These are phyloP conservation scores for Glarea lozoyensis DNA, from an alignment of 495 filamentous ascomycete genomes.

Conservation along the genomic window DNA sequence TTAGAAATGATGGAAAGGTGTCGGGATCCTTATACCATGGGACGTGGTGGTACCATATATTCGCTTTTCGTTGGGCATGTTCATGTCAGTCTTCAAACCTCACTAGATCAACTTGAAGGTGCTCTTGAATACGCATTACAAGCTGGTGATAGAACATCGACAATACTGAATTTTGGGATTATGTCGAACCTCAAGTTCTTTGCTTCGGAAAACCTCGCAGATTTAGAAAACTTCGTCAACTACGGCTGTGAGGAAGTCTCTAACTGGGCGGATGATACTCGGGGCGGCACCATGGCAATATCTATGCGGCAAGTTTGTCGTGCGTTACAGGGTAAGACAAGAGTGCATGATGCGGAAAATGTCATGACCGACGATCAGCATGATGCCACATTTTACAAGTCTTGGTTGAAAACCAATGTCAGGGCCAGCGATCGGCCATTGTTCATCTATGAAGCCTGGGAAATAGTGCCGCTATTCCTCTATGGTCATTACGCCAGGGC, in stretches of 20 bases:
- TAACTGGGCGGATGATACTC: constrained; percentile 65
- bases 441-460: constrained; percentile 63
- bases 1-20: constrained; percentile 58
- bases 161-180: constrained; percentile 65
- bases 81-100: constrained; percentile 49
- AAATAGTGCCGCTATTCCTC: constrained; percentile 62
- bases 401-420: constrained; percentile 32
- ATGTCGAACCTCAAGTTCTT: constrained; percentile 63
- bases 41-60: constrained; percentile 62
- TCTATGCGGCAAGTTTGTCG: constrained; percentile 63
- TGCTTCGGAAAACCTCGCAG: constrained; percentile 63
- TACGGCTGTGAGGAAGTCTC: constrained; percentile 69
- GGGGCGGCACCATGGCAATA: constrained; percentile 67
- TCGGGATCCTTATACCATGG: constrained; percentile 59
- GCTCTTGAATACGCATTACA: constrained; percentile 62
- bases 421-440: constrained; percentile 38
- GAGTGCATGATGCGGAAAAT: constrained; percentile 39
- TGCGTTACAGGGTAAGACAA: constrained; percentile 79
- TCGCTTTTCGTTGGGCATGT: constrained; percentile 69
- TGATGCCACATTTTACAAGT: constrained; percentile 53
- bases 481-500: constrained; percentile 68
- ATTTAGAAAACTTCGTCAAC: constrained; percentile 65
- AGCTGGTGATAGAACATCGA: constrained; percentile 66
- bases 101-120: constrained; percentile 52
- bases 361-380: constrained; percentile 70